Conservation (phyloP, 805 yeast species). For the Nakazawaea pomicola region DNA sequence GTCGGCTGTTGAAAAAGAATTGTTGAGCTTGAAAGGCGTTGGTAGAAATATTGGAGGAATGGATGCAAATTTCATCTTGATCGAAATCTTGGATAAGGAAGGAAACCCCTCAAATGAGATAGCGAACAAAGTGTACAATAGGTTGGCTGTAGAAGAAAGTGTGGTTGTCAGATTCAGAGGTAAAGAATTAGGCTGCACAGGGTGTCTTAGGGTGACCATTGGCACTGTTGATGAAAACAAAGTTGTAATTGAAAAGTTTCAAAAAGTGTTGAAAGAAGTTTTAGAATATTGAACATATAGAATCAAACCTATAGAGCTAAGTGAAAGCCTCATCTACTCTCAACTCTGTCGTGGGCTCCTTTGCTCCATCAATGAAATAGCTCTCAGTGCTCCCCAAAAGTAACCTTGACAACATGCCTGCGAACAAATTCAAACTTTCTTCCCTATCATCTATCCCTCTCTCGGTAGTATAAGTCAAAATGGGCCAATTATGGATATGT, state of each 20-base stretch:
- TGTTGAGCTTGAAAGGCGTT: constrained; percentile 55
- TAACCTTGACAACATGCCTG: constrained; percentile 39
- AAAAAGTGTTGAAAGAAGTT: constrained; percentile 8
- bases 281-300: neutral
- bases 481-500: constrained; percentile 46
- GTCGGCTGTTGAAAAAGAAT: constrained; percentile 40
- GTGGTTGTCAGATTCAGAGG: constrained; percentile 94
- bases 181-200: constrained; percentile 80
- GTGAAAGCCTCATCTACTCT: constrained; percentile 16
- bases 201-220: constrained; percentile 81
- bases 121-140: constrained; percentile 63
- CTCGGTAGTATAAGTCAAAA: constrained; percentile 35
- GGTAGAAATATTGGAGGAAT: constrained; percentile 77
- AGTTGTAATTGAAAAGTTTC: constrained; percentile 45
- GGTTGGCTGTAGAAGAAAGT: constrained; percentile 63
- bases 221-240: constrained; percentile 80
- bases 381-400: constrained; percentile 32
- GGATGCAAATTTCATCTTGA: constrained; percentile 80
- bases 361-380: constrained; percentile 20
- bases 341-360: constrained; percentile 14
- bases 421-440: constrained; percentile 32
- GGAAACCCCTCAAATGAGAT: constrained; percentile 64
- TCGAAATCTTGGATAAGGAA: constrained; percentile 58
- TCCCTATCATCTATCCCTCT: constrained; percentile 37
- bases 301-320: neutral